Percentiles rank a stretch among this genome's conserved stretches.
These are phyloP conservation scores for Colletotrichum sp. DNA, from an alignment of 2,329 filamentous ascomycete species.

Conservation along the genomic window DNA sequence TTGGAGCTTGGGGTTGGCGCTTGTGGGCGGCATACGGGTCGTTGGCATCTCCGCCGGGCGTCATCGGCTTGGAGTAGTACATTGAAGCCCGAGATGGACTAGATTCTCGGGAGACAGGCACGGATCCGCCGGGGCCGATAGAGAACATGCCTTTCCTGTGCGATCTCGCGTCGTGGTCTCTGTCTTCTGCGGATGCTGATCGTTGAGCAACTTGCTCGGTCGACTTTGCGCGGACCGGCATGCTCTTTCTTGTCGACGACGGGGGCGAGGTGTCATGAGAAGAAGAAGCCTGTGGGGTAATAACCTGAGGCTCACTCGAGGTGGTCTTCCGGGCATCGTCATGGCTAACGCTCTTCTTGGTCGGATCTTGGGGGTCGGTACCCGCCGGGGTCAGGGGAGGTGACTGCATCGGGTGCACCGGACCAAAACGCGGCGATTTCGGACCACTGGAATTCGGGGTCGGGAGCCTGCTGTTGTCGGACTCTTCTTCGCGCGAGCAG, in stretches of 20 bases:
- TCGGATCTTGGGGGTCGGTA: constrained; percentile 55
- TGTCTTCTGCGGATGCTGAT: constrained; percentile 44
- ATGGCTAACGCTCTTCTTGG: constrained; percentile 33
- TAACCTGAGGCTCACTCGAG: constrained; percentile 49
- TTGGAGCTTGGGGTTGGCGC: constrained; percentile 71
- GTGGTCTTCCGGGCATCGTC: constrained; percentile 35
- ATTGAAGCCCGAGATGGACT: constrained; percentile 70
- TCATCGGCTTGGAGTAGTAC: constrained; percentile 76
- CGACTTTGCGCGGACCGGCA: constrained; percentile 48
- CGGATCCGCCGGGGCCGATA: constrained; percentile 53
- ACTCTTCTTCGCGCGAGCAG: constrained; percentile 64
- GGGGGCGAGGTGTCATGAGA: constrained; percentile 57
- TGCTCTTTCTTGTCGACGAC: constrained; percentile 42
- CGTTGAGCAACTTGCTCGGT: constrained; percentile 46
- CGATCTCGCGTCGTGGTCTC: constrained; percentile 33
- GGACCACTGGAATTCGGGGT: constrained; percentile 69
- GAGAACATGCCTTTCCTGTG: constrained; percentile 63
- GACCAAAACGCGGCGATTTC: constrained; percentile 71
- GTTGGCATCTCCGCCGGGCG: constrained; percentile 78
- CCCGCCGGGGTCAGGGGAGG: constrained; percentile 89
- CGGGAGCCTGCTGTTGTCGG: constrained; percentile 66
- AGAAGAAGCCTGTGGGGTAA: constrained; percentile 72
- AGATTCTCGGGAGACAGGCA: constrained; percentile 64
- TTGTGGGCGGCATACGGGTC: constrained; percentile 88
- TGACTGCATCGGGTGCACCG: constrained; percentile 78